Evolutionary conservation across 2,329 filamentous ascomycete species (phyloP).

Genomic region (Lecanosticta acicola): DNA sequence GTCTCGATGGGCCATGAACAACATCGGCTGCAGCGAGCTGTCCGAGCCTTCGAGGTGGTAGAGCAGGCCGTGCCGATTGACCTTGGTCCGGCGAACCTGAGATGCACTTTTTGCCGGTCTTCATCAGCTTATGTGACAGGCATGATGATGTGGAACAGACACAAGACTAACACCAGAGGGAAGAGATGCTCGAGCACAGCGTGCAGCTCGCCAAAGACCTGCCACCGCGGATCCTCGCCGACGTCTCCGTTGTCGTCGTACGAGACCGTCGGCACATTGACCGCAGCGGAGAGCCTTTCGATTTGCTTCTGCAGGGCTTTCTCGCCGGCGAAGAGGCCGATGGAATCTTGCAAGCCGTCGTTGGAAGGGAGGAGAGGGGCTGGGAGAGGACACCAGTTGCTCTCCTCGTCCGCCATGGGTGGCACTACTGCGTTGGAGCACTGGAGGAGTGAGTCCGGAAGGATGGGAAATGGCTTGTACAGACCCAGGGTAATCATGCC

Average conservation of each 20-base stretch:
- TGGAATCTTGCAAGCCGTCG: background rate
- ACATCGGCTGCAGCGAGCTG: conserved; percentile 46
- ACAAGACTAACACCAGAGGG: background rate
- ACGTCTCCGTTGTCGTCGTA: conserved; percentile 1
- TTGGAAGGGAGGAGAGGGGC: background rate
- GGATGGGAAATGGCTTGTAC: background rate
- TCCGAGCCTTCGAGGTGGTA: conserved; percentile 54
- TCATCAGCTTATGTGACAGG: too few species aligned
- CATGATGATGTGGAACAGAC: too few species aligned
- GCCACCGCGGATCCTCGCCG: background rate
- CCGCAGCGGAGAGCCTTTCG: background rate
- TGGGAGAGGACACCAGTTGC: conserved; percentile 1
- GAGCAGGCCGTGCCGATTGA: conserved; percentile 56
- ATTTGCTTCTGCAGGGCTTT: background rate
- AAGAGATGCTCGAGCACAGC: background rate
- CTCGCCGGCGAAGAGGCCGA: background rate
- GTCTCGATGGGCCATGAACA: conserved; percentile 61
- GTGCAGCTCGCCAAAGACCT: conserved; percentile 2
- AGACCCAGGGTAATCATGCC: background rate
- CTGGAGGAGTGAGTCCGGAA: background rate
- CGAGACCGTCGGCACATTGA: conserved; percentile 1
- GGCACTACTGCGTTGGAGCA: background rate
- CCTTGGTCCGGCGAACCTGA: too few species aligned
- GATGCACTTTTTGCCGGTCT: too few species aligned
- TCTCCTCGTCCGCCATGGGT: background rate